Evolutionary conservation across 2,329 filamentous ascomycete genomes (phyloP), one percentile per base, ranked within the genome.

Genomic region (Beauveria brongniartii): DNA sequence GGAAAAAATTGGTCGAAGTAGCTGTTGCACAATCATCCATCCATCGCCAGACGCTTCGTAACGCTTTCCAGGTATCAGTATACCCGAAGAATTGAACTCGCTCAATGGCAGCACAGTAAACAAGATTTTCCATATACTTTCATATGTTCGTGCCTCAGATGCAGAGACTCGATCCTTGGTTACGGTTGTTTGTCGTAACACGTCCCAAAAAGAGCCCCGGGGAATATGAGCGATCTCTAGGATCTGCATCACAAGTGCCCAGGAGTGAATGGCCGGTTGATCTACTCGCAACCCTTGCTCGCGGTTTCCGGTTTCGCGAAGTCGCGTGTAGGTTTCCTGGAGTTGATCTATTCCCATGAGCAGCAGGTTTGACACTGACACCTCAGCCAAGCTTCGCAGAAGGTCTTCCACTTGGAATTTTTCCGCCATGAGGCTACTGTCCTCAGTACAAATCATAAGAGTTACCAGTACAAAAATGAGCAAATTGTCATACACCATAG

Each of bases 91-190:
- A 65, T 86, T 80, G 65, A 89, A 84, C 62, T 87, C 84, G 26
- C 76, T 75, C 0, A 89, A 72, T 1, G 86, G 86, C 8, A 89
- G 74, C 2, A 89, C 73, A 1, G 79, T 78, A 64, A 88, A 88
- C 69, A 87, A 72, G 22, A 73, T 74, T 60, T 78, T 75, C 86
- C 86, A 89, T 4, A 81, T 67, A 10, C 70, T 69, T 69, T 89
- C 86, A 55, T 87, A 78, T 1, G 70, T 67, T 18, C 74, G 72
- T 8, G 76, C 78, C 65, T 86, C 76, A 1, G 66, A 67, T 24
- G 74, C 72, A 3, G 71, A 70, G 2, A 73, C 65, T 24, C 71
- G 61, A 10, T 72, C 70, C 1, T 74, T 65, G 18, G 68, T 67
- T 3, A 77, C 67, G 62, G 85, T 70, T 12, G 74, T 69, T 6